Percentiles rank a stretch among this genome's conserved stretches.
These are phyloP conservation scores for Solioccasus polychromus DNA, from an alignment of 768 basidiomycete species.

Conservation along the genomic window DNA sequence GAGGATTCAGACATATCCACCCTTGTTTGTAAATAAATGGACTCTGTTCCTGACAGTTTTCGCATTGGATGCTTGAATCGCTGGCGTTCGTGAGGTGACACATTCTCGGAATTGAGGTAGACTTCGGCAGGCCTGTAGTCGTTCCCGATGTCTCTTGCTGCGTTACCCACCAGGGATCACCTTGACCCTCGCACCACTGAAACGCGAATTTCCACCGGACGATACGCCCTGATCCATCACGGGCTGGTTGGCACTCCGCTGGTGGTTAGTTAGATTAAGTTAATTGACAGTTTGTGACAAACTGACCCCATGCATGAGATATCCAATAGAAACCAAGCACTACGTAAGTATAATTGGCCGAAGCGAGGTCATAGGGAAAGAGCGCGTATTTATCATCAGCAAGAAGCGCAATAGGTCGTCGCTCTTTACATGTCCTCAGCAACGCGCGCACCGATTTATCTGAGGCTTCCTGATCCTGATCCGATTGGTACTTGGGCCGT, in stretches of 20 bases:
- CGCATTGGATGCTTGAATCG: slow-evolving; percentile 33
- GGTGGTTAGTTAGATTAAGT: slow-evolving; percentile 12
- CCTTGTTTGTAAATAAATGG: slow-evolving; percentile 51
- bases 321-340: slow-evolving; percentile 65
- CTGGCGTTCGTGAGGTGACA: background rate
- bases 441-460: slow-evolving; percentile 74
- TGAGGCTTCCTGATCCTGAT: slow-evolving; percentile 63
- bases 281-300: background rate
- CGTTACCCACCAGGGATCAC: slow-evolving; percentile 47
- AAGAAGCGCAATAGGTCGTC: slow-evolving; percentile 63
- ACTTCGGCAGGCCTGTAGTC: background rate
- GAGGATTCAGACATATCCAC: slow-evolving; percentile 65
- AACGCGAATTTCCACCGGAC: slow-evolving; percentile 82
- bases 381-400: slow-evolving; percentile 70
- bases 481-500: slow-evolving; percentile 41
- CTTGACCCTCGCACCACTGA: slow-evolving; percentile 79
- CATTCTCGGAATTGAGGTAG: background rate
- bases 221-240: slow-evolving; percentile 49
- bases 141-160: background rate
- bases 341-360: slow-evolving; percentile 48
- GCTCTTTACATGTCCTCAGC: slow-evolving; percentile 50
- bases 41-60: slow-evolving; percentile 41
- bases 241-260: slow-evolving; percentile 61
- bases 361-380: slow-evolving; percentile 68
- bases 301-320: slow-evolving; percentile 50